A percentile compares a stretch with the other conserved stretches of the same genome.
Conservation (phyloP, 1,284 basidiomycete species). For the Melanopsichium pennsylvanicum region DNA sequence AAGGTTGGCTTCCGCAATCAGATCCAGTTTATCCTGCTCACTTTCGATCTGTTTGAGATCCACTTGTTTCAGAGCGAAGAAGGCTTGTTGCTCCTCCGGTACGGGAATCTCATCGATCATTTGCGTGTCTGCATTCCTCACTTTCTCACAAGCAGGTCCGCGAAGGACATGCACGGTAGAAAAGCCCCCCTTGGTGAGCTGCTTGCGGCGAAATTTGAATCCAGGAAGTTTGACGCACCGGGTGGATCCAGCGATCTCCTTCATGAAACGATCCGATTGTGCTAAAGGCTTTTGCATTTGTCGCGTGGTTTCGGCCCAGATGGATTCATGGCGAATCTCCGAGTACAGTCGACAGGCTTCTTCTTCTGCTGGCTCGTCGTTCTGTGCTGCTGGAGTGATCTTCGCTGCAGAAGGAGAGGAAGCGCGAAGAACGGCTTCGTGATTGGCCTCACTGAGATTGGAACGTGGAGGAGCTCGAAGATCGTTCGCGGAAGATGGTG, state of each 20-base stretch:
- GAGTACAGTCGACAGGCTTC: conserved; percentile 28
- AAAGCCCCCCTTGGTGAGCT: conserved; percentile 60
- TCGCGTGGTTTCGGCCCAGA: conserved; percentile 46
- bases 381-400: conserved; percentile 1
- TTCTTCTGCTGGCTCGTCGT: conserved; percentile 28
- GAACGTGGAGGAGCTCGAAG: conserved; percentile 22
- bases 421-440: conserved; percentile 7
- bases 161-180: conserved; percentile 62
- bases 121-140: conserved; percentile 30
- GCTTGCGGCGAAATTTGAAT: conserved; percentile 56
- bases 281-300: conserved; percentile 34
- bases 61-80: conserved; percentile 65
- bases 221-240: conserved; percentile 53
- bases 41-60: conserved; percentile 60
- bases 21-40: conserved; percentile 58
- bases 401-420: conserved; percentile 6
- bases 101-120: conserved; percentile 44
- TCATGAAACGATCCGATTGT: conserved; percentile 29
- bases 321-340: conserved; percentile 38
- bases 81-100: conserved; percentile 57
- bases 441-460: neutral
- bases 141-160: conserved; percentile 49
- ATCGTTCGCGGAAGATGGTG: conserved; percentile 20
- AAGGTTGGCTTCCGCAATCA: conserved; percentile 62
- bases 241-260: conserved; percentile 32